Base-by-base conservation (phyloP, 768 basidiomycete genomes). In the Cubamyces sp. region DNA sequence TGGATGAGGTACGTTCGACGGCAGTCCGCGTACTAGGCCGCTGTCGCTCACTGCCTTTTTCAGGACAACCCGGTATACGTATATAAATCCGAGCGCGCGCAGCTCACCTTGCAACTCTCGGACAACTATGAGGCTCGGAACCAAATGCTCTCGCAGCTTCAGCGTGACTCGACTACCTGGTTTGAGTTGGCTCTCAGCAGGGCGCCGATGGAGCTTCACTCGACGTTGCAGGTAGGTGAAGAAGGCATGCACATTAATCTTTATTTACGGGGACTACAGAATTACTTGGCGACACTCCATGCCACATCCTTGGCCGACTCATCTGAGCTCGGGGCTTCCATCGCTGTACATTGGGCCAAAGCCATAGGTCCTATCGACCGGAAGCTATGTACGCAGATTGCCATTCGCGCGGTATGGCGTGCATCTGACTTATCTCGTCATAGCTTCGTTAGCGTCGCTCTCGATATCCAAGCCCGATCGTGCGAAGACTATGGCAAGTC, bases 121-220 rank as follows among this genome's bases (percentile, higher is more conserved):
- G 96, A 97, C 69, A 90, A 89, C 73, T 97, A 95, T 71, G 81
- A 81, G 62, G 85, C 88, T 15, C 87, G 96, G 48, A 92, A 93
- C 68, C 88, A 94, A 42, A 93, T 98, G 66, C 82, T 95, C 12
- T 79, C 80, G 9, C 86, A 89, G 57, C 72, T 97, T 34, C 86
- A 92, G 62, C 81, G 82, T 4, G 86, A 90, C 68, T 88, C 94
- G 11, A 85, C 82, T 60, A 81, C 74, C 19, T 99, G 96, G 96
- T 90, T 99, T 61, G 87, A 90, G 59, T 77, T 94, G 42, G 94
- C 92, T 1, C 78, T 98, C 37, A 85, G 88, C 12, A 86, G 95
- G 19, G 94, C 96, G 1, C 96, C 96, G 0, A 84, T 95, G 71
- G 96, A 97, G 73, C 76, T 98, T 50, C 94, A 96, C 64, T 92